Percentiles rank a stretch among this genome's conserved stretches.
These are phyloP conservation scores for Sporobolomyces pararoseus DNA, from an alignment of 768 basidiomycete species.

Conservation along the genomic window DNA sequence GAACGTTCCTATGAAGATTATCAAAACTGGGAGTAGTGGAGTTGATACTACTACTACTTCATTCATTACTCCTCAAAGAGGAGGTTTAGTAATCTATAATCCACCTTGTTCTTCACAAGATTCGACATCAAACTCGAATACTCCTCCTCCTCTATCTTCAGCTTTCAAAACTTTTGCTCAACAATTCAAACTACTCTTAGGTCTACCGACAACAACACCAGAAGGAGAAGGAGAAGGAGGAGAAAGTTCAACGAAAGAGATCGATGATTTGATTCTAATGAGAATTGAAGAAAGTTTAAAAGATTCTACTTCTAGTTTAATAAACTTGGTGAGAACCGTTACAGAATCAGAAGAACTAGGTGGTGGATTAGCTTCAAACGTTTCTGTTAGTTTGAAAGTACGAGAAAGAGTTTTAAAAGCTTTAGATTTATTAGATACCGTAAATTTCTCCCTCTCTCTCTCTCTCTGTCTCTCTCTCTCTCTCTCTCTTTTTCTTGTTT, in stretches of 20 bases:
- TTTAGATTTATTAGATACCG: slow-evolving; percentile 68
- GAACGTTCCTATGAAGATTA: slow-evolving; percentile 69
- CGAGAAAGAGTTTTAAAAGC: slow-evolving; percentile 66
- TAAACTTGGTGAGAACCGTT: slow-evolving; percentile 62
- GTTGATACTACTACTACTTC: slow-evolving; percentile 59
- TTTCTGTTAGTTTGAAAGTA: slow-evolving; percentile 82
- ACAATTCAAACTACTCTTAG: slow-evolving; percentile 27
- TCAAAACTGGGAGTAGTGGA: slow-evolving; percentile 50
- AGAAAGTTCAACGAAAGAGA: slow-evolving; percentile 57
- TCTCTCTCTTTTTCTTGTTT: too few species aligned
- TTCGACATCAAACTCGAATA: slow-evolving; percentile 65
- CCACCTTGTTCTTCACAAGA: slow-evolving; percentile 46
- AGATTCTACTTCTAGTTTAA: background rate
- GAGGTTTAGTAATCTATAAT: slow-evolving; percentile 77
- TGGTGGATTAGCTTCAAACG: slow-evolving; percentile 70
- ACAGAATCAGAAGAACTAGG: background rate
- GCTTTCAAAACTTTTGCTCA: slow-evolving; percentile 53
- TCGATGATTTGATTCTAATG: slow-evolving; percentile 75
- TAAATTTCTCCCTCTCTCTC: too few species aligned
- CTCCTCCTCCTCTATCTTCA: slow-evolving; percentile 76
- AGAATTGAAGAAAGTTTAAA: background rate
- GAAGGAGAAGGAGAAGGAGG: too few species aligned
- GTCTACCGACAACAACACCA: slow-evolving; percentile 18
- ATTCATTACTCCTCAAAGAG: slow-evolving; percentile 92
- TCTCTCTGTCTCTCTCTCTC: too few species aligned